Conservation (phyloP, 2,329 filamentous ascomycete species). For the Immersiporthe knoxdaviesiana region DNA sequence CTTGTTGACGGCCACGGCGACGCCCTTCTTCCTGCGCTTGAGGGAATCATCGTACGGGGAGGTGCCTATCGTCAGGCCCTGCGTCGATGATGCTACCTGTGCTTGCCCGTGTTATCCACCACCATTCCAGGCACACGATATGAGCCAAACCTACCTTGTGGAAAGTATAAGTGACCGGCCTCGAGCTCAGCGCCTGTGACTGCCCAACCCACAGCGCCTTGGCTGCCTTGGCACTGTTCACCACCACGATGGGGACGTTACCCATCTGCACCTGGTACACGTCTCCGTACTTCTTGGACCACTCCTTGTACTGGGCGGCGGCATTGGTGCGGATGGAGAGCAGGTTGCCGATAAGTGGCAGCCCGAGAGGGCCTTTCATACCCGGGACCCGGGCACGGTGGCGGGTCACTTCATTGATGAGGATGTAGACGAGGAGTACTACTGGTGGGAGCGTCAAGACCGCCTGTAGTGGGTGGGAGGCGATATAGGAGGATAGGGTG, state of each 20-base stretch:
- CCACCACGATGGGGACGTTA: conserved; percentile 64
- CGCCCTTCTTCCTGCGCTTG: conserved; percentile 67
- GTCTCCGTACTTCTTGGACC: conserved; percentile 37
- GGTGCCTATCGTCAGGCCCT: conserved; percentile 58
- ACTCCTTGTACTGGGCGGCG: conserved; percentile 53
- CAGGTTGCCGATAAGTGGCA: conserved; percentile 60
- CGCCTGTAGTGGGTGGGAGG: conserved; percentile 7
- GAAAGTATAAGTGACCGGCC: conserved; percentile 66
- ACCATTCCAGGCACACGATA: neutral
- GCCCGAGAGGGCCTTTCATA: conserved; percentile 52
- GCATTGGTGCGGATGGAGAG: conserved; percentile 58
- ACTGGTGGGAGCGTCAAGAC: conserved; percentile 3
- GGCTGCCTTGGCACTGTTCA: conserved; percentile 68
- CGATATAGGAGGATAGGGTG: neutral
- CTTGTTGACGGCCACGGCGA: conserved; percentile 67
- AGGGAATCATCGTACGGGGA: conserved; percentile 71
- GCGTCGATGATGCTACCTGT: conserved; percentile 41
- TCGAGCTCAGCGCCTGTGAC: conserved; percentile 66
- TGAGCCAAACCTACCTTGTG: conserved; percentile 50
- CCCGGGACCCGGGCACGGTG: conserved; percentile 47
- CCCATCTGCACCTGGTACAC: conserved; percentile 42
- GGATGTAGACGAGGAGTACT: conserved; percentile 47
- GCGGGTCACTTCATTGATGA: conserved; percentile 54
- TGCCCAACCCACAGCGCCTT: conserved; percentile 68
- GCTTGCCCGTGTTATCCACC: neutral